Evolutionary conservation across 2,329 filamentous ascomycete species (phyloP), one percentile per base, ranked within the genome.

Genomic region (Atkinsonella texensis): DNA sequence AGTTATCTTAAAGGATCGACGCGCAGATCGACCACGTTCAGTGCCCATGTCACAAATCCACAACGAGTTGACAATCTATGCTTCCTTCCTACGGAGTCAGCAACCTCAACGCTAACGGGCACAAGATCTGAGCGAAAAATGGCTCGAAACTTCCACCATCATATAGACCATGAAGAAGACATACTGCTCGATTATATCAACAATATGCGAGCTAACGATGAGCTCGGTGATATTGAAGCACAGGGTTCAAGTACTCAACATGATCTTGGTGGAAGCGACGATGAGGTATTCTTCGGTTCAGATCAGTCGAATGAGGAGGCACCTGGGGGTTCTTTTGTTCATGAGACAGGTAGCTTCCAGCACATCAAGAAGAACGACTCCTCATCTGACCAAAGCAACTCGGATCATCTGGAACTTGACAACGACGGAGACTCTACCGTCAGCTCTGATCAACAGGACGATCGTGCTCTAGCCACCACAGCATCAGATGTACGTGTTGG

Each of bases 111-210:
- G 15, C 13, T 10, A 15, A 50, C 23, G 17, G 13, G 17, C 4
- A 39, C 35, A 13, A 35, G 13, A 4, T 8, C 8, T 1, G 38
- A 8, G 23, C 31, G 11, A 11, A 4, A 17, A 28, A 45, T 17
- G 15, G 11, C 11, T 17, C 17, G 35, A 13, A 8, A 35, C 23
- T 11, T 4, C n/a, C 15, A 40, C 15, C 13, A 6, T 28, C 10
- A 12, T 11, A 20, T 17, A 23, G 18, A 49, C 9, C 49, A 58
- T 2, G 71, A 75, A 8, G 75, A 83, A 17, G 78, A 82, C 40
- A 70, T 81, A 42, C 68, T 83, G 58, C 76, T 79, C 1, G 86
- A 90, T 60, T 89, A 89, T 58, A 83, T 88, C 60, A 75, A 78
- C 43, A 87, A 89, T 55, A 73, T 87, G 59, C 67, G 67, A 17